Evolutionary conservation across 768 basidiomycete genomes (phyloP).

Genomic region (Boletellus emodensis): DNA sequence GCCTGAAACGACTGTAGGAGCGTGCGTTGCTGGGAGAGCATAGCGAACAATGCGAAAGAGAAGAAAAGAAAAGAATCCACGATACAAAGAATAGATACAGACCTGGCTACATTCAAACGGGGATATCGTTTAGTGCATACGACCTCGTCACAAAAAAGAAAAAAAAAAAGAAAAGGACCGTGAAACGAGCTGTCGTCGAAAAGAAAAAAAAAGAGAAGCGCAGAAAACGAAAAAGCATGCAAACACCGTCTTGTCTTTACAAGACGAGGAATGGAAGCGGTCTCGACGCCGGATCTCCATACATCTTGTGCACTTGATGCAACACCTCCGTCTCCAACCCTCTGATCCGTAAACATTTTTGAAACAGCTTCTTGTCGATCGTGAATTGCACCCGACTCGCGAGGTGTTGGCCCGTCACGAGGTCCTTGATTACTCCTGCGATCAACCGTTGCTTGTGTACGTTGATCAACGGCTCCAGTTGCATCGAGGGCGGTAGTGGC

Average conservation of each 20-base stretch:
- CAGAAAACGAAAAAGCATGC: background rate
- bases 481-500: constrained; percentile 70
- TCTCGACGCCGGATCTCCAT: constrained; percentile 22
- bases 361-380: constrained; percentile 72
- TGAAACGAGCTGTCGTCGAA: background rate
- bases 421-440: constrained; percentile 72
- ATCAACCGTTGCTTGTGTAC: constrained; percentile 85
- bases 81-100: constrained; percentile 28
- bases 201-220: background rate
- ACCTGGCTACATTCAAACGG: constrained; percentile 12
- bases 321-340: constrained; percentile 58
- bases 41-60: background rate
- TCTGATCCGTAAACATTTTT: constrained; percentile 66
- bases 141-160: background rate
- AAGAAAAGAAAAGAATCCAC: constrained; percentile 2
- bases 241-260: constrained; percentile 3
- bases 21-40: no score
- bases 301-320: constrained; percentile 43
- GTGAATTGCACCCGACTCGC: constrained; percentile 68
- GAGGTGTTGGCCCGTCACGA: constrained; percentile 81
- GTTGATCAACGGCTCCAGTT: constrained; percentile 82
- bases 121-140: constrained; percentile 5
- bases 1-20: no score
- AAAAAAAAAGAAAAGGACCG: background rate
- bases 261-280: constrained; percentile 20